These are phyloP conservation scores for Dendrobium huoshanense DNA, from an alignment of 106 monocot genomes.

Conservation along the genomic window DNA sequence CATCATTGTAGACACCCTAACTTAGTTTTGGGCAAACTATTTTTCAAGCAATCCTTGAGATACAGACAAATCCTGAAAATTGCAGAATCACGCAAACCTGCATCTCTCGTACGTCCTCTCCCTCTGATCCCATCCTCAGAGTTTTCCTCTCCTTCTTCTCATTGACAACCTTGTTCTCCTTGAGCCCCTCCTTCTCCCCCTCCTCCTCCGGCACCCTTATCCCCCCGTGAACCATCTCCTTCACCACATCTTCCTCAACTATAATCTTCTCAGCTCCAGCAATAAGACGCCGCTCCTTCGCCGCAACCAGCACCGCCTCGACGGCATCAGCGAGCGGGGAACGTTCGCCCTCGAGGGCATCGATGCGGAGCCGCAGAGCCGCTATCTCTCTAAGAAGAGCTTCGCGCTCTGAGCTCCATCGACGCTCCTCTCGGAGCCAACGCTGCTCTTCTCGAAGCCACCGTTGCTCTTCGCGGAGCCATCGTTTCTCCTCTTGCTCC, in stretches of 20 bases:
- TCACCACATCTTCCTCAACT: conserved; percentile 34
- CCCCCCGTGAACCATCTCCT: conserved; percentile 42
- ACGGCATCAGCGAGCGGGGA: neutral
- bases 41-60: too few species aligned
- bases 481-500: conserved; percentile 78
- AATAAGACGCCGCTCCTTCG: conserved; percentile 2
- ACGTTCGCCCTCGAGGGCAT: conserved; percentile 30
- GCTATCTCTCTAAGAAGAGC: conserved; percentile 59
- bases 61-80: neutral
- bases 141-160: conserved; percentile 20
- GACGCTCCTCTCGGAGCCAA: conserved; percentile 77
- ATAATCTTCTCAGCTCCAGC: conserved; percentile 15
- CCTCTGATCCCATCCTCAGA: conserved; percentile 71
- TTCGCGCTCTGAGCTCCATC: conserved; percentile 72
- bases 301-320: conserved; percentile 10
- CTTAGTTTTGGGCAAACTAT: too few species aligned
- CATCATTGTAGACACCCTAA: conserved; percentile 5
- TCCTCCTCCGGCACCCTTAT: conserved; percentile 17
- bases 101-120: conserved; percentile 79
- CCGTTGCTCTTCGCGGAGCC: conserved; percentile 91
- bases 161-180: neutral
- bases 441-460: conserved; percentile 89
- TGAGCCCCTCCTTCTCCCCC: conserved; percentile 10
- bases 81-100: conserved; percentile 42
- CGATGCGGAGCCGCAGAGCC: conserved; percentile 34